Conservation (phyloP, 78 protist genomes). For the Dictyostelium brefeldianum region DNA sequence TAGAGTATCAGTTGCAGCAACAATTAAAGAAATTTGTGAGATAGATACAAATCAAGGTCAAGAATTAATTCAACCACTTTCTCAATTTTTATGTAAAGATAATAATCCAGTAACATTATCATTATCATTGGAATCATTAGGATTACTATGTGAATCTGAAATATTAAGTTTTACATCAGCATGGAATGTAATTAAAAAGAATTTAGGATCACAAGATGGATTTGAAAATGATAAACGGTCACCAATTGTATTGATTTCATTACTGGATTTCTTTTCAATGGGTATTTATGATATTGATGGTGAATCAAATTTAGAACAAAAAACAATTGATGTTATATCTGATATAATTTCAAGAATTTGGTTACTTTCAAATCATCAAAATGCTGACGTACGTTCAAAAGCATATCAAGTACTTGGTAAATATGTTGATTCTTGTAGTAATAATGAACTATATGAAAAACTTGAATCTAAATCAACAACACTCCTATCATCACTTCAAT, state of each 20-base stretch:
- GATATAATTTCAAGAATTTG: conserved; percentile 40
- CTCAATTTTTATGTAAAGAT: conserved; percentile 51
- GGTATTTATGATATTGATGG: conserved; percentile 19
- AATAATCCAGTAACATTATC: conserved; percentile 38
- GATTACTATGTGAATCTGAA: conserved; percentile 27
- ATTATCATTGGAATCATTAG: conserved; percentile 40
- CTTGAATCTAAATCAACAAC: background rate
- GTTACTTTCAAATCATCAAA: background rate
- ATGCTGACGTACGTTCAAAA: background rate
- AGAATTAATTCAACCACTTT: conserved; percentile 62
- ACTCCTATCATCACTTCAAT: background rate
- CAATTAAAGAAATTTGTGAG: conserved; percentile 41
- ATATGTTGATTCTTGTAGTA: background rate
- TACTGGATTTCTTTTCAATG: conserved; percentile 34
- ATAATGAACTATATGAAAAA: background rate
- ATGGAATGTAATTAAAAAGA: conserved; percentile 74
- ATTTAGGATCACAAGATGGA: conserved; percentile 28
- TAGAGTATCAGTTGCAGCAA: conserved; percentile 41
- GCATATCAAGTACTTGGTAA: conserved; percentile 1
- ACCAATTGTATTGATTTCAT: conserved; percentile 1
- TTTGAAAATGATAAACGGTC: conserved; percentile 1
- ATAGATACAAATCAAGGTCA: conserved; percentile 54
- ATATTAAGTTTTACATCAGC: conserved; percentile 46
- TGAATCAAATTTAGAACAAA: conserved; percentile 30
- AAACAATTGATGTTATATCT: conserved; percentile 17